Percentiles rank a stretch among this genome's conserved stretches.
These are phyloP conservation scores for Isoetes engelmannii DNA, from an alignment of 83 land plant genomes.

Conservation along the genomic window DNA sequence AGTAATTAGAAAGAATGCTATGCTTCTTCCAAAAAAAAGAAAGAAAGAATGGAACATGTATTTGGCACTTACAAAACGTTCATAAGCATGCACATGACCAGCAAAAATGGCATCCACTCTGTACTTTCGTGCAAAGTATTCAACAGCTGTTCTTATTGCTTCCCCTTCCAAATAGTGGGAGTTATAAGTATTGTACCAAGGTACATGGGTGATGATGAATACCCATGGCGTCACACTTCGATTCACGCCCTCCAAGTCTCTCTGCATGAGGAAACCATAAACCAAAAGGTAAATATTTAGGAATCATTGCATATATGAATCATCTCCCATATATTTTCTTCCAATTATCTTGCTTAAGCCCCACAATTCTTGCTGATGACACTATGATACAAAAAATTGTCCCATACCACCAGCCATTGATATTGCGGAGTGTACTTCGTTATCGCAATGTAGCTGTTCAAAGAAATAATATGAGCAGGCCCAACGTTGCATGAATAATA, in stretches of 20 bases:
- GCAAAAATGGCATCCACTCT: not conserved
- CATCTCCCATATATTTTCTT: too few species aligned
- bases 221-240: conserved; percentile 11
- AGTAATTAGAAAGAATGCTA: too few species aligned
- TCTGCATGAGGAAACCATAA: not conserved
- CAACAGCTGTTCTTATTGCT: conserved; percentile 4
- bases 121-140: conserved; percentile 1
- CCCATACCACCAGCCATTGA: too few species aligned
- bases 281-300: not conserved
- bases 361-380: too few species aligned
- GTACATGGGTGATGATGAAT: conserved; percentile 12
- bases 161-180: conserved; percentile 13
- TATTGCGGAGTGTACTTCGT: conserved; percentile 5
- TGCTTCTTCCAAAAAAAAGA: too few species aligned
- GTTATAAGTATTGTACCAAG: conserved; percentile 14
- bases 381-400: too few species aligned
- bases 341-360: too few species aligned
- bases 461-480: conserved; percentile 9
- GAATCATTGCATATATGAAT: not conserved
- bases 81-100: too few species aligned
- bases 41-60: too few species aligned
- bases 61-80: too few species aligned
- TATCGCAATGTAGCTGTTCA: conserved; percentile 5
- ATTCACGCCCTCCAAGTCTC: conserved; percentile 5
- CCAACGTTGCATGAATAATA: conserved; percentile 13